Evolutionary conservation across 345 rosid genomes (phyloP), one percentile per base, ranked within the genome.

Genomic region (Populus nigra): DNA sequence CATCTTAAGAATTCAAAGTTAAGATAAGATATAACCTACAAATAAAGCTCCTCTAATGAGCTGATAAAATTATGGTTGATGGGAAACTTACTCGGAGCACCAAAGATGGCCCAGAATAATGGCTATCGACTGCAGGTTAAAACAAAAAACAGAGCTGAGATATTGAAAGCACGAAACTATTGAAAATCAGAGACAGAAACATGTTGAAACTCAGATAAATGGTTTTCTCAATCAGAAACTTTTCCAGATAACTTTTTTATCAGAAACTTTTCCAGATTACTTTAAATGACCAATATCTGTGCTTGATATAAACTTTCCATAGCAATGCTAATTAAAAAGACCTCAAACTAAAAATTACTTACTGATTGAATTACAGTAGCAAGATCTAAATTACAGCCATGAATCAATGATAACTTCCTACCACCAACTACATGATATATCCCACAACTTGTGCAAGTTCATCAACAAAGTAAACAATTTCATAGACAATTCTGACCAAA

Each of bases 31-130:
- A 13, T 62, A 73, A n/a, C 11, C 15, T 35, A 38, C 43, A 59
- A 35, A 72, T 73, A 36, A 49, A 49, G 36, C 50, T 80, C 22
- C 49, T 72, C n/a, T 79, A 73, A 75, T 53, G 73, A 27, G 47
- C 4, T 39, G 31, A 71, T 5, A 23, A 76, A 23, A 71, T 13
- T 25, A 61, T 17, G 63, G 72, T 38, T 66, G 15, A 33, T 74
- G 29, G 5, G 68, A 73, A 72, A 83, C 97, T 91, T 93, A 95
- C 99, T 93, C 99, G 11, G 98, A 87, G 86, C 92, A 96, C 98
- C 98, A 96, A 65, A 96, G 87, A 82, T 96, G 94, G 62, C 99
- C 98, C 79, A 96, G 84, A 72, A 96, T 90, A 33, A 96, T 88
- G 43, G 94, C 91, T 79, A 93, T 80, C 83, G 93, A 83, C 99